Evolutionary conservation across 2,329 filamentous ascomycete genomes (phyloP).

Genomic region (Stagonosporopsis cucurbitacearum): DNA sequence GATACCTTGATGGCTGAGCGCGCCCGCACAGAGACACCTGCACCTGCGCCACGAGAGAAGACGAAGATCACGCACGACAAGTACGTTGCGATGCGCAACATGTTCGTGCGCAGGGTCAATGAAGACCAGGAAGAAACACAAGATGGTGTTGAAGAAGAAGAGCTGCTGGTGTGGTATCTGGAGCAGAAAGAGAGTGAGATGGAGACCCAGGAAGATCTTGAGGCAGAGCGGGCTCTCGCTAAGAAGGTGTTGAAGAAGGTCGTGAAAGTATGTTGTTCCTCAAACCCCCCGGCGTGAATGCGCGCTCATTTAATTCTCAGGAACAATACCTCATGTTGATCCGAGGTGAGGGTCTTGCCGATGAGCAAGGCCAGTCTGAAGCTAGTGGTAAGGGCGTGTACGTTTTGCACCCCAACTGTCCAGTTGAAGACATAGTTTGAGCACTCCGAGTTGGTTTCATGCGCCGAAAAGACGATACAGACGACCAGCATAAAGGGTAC

Average conservation of each 20-base stretch:
- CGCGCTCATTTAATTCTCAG: slow-evolving; percentile 44
- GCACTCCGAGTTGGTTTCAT: too few relatives aligned
- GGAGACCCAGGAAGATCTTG: slow-evolving; percentile 79
- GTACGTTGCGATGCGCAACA: slow-evolving; percentile 88
- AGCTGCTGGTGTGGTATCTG: slow-evolving; percentile 85
- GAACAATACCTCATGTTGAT: slow-evolving; percentile 67
- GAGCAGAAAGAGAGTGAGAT: slow-evolving; percentile 89
- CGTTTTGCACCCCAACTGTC: slow-evolving; percentile 92
- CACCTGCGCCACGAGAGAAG: slow-evolving; percentile 59
- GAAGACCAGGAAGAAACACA: slow-evolving; percentile 78
- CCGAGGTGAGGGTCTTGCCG: slow-evolving; percentile 86
- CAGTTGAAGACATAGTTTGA: slow-evolving; percentile 66
- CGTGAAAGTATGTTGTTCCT: slow-evolving; percentile 75
- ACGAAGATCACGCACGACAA: slow-evolving; percentile 96
- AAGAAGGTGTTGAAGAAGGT: slow-evolving; percentile 92
- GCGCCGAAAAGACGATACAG: neutral
- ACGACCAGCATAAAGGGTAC: slow-evolving; percentile 5
- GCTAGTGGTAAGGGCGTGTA: slow-evolving; percentile 68
- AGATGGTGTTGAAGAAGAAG: slow-evolving; percentile 84
- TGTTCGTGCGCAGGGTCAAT: slow-evolving; percentile 81
- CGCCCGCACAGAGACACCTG: slow-evolving; percentile 47
- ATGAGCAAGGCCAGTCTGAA: slow-evolving; percentile 68
- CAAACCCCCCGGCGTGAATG: neutral
- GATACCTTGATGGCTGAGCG: slow-evolving; percentile 39
- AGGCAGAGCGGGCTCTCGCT: slow-evolving; percentile 74